Base-by-base conservation (phyloP, 371 early-diverging fungal genomes). In the Dinochytrium kinnereticum region DNA sequence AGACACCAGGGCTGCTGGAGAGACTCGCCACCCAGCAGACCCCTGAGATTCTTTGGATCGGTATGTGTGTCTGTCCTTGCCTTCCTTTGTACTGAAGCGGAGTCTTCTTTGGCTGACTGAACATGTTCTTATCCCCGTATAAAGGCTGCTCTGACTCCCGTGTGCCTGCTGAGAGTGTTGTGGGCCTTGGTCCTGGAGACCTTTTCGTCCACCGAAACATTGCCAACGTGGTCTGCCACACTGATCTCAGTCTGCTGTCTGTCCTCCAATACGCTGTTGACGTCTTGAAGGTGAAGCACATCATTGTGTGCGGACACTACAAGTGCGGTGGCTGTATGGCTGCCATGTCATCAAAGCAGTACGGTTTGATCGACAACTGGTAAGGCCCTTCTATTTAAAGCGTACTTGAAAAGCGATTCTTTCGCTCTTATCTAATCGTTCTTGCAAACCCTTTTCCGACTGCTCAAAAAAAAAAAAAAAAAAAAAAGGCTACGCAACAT, bases 201-300 rank as follows among this genome's bases (percentile, higher is more conserved):
- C 85, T 97, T 38, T 98, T 97, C 84, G 94, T 95, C 15, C 96
- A 95, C 84, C 89, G 97, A 77, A 98, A 97, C 85, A 95, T 98
- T 69, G 98, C 97, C 77, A 97, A 97, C 82, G 90, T 95, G 21
- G 91, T 97, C 38, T 61, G 69, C 34, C 65, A 70, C 64, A 66
- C 80, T 49, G 98, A 98, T 77, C 67, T 94, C 66, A 95, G 89
- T 79, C 86, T 85, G 55, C 86, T 93, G n/a, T 91, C 94, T 1
- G 96, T 95, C 64, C 81, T 98, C 34, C 94, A 97, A 80, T 98
- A 93, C 77, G 94, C 98, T 36, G 94, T 98, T 51, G 92, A 95
- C 34, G 88, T 91, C 36, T 88, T 98, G 55, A 92, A 92, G 80
- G 96, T 98, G 51, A 87, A 95, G 78, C 94, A 97, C 72, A 87